Conservation (phyloP, 805 yeast genomes). For the Metschnikowia bowlesiae region DNA sequence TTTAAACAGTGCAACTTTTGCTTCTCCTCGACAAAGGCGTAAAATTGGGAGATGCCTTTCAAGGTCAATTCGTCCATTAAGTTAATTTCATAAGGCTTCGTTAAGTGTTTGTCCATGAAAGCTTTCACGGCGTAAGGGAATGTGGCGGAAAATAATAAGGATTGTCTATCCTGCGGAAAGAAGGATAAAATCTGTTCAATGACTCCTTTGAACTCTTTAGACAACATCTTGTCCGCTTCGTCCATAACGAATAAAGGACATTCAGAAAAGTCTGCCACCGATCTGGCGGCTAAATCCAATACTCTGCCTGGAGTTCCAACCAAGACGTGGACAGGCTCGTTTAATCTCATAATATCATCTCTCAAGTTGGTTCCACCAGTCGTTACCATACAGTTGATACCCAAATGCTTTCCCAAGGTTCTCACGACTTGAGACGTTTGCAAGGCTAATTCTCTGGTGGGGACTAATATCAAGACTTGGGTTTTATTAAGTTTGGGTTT, state of each 20-base stretch:
- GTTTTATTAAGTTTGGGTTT: constrained; percentile 80
- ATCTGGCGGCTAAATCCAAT: constrained; percentile 85
- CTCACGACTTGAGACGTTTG: constrained; percentile 97
- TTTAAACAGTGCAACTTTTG: constrained; percentile 95
- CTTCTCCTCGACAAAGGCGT: constrained; percentile 96
- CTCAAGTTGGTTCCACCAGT: constrained; percentile 95
- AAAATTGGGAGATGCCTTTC: constrained; percentile 94
- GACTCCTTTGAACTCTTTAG: constrained; percentile 81
- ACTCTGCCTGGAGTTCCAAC: constrained; percentile 99
- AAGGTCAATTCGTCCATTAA: constrained; percentile 96
- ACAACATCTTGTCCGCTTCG: constrained; percentile 96
- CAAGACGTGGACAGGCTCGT: constrained; percentile 87
- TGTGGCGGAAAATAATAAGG: constrained; percentile 88
- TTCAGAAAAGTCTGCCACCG: constrained; percentile 78
- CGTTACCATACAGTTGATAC: constrained; percentile 92
- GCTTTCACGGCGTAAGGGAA: constrained; percentile 92
- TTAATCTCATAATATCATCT: constrained; percentile 90
- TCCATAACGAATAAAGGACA: constrained; percentile 93
- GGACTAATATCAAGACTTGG: constrained; percentile 90
- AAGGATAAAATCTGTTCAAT: constrained; percentile 81
- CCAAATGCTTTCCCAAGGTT: constrained; percentile 91
- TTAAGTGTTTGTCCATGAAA: constrained; percentile 86
- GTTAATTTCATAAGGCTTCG: constrained; percentile 91
- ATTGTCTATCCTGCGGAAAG: constrained; percentile 69
- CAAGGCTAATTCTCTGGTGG: constrained; percentile 96